Evolutionary conservation across 768 basidiomycete genomes (phyloP), one percentile per base, ranked within the genome.

Genomic region (Boletus sp.): DNA sequence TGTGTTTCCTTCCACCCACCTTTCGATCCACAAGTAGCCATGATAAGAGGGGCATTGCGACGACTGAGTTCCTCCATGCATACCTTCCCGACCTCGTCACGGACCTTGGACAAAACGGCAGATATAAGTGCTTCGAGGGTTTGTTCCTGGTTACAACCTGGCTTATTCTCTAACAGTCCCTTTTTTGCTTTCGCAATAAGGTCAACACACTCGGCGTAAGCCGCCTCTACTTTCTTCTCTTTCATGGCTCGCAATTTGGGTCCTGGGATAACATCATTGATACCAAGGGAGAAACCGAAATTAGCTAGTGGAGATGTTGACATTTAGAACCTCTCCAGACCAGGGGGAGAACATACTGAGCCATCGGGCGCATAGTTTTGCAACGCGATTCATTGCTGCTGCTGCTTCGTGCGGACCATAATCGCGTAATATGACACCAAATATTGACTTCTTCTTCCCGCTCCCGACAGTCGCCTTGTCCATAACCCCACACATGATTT

Each of bases 11-110:
- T 51, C 41, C 19, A 59, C 72, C 44, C 52, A 90, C 96, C 97
- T 81, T 98, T 98, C 6, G 97, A 98, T 70, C 96, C 96, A 74
- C 95, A 98, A 38, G 93, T 97, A 47, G 97, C 96, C 97, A 98
- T 98, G 75, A 98, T 96, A 3, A 97, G 76, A 2, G 97, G 93
- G 2, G 97, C 94, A 66, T 98, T 99, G 70, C 96, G 92, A 47
- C 93, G 82, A 66, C 93, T 96, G n/a, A 99, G 81, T 68, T 99
- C 97, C 65, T 83, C 87, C 94, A 99, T 96, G 73, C 97, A 99
- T 54, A 95, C 93, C 63, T 97, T 88, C 57, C 97, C 97, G 27
- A 97, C 94, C 51, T 90, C 88, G 65, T 93, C 94, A 74, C 97
- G 89, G 60, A 99, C 97, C 67, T 90, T 90, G 49, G 95, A 98